A percentile compares a stretch with the other conserved stretches of the same genome.
Evolutionary conservation across 116 monocot genomes (phyloP).

Genomic region (Trichopus zeylanicus): DNA sequence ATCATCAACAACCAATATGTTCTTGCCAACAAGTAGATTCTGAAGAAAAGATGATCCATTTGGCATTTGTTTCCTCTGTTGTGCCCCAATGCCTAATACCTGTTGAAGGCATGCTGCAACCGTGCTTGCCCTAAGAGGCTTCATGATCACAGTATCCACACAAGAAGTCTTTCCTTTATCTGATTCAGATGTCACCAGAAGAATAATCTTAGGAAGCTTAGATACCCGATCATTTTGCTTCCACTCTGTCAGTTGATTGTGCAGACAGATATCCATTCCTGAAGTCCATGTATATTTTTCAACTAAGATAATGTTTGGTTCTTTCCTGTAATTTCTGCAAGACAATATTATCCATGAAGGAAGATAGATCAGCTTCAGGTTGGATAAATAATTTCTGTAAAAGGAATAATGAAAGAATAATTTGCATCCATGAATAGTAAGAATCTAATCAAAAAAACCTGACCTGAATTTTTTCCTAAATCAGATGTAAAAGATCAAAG

Average conservation of each 20-base stretch:
- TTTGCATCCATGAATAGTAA: too few species aligned
- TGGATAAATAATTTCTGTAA: not conserved
- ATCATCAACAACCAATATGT: constrained; percentile 95
- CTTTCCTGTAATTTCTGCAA: constrained; percentile 15
- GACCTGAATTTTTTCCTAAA: too few species aligned
- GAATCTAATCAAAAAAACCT: too few species aligned
- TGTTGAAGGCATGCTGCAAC: constrained; percentile 77
- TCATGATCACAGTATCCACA: constrained; percentile 54
- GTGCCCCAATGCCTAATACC: constrained; percentile 40
- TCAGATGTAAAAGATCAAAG: too few species aligned
- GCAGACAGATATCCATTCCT: constrained; percentile 18
- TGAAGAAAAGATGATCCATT: constrained; percentile 41
- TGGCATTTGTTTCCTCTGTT: constrained; percentile 27
- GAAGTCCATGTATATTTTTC: constrained; percentile 66
- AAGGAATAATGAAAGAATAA: too few species aligned
- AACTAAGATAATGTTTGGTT: constrained; percentile 45
- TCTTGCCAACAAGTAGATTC: constrained; percentile 64
- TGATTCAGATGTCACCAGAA: constrained; percentile 55
- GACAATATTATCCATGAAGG: not conserved
- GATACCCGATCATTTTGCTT: constrained; percentile 19
- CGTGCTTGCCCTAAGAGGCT: constrained; percentile 78
- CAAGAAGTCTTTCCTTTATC: constrained; percentile 30
- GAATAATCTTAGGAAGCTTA: constrained; percentile 46
- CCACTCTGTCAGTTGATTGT: constrained; percentile 21
- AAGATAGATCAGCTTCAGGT: not conserved